Percentiles rank a stretch among this genome's conserved stretches.
phyloP scores from a whole-genome alignment of 805 yeast genomes.

The Saccharomyces jurei region DNA sequence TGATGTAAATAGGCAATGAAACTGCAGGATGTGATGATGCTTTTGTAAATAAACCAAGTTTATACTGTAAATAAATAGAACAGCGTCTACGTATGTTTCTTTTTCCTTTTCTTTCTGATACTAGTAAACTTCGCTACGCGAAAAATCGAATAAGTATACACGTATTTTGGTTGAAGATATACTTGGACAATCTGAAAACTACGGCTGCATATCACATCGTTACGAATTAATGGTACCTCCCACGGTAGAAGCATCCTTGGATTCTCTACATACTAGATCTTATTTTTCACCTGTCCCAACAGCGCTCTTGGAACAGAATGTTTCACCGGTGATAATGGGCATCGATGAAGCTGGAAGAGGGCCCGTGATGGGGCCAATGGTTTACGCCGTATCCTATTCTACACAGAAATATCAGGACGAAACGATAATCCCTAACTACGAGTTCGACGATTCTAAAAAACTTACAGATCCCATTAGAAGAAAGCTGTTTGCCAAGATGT shows the following conservation, averaged over 20 bases:
- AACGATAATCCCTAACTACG: conserved; percentile 47
- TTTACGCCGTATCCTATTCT: conserved; percentile 82
- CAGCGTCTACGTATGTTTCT: neutral
- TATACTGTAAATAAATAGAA: neutral
- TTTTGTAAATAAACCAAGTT: neutral
- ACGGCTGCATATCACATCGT: neutral
- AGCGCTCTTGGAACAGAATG: conserved; percentile 18
- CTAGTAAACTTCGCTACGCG: neutral
- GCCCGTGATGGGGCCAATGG: conserved; percentile 97
- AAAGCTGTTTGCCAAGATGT: conserved; percentile 51
- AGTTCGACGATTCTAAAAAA: conserved; percentile 90
- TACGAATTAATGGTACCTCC: conserved; percentile 19
- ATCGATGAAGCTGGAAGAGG: conserved; percentile 99
- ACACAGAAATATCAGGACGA: conserved; percentile 41
- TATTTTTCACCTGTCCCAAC: conserved; percentile 45
- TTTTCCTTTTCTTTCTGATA: neutral
- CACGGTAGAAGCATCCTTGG: conserved; percentile 19
- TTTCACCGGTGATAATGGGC: conserved; percentile 52
- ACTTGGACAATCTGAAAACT: neutral
- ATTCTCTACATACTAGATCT: conserved; percentile 35
- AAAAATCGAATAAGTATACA: neutral
- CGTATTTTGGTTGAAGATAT: neutral
- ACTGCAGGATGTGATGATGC: neutral
- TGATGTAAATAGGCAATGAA: conserved; percentile 57
- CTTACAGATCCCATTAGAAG: conserved; percentile 66